Evolutionary conservation across 2,329 filamentous ascomycete species (phyloP).

Genomic region (Microdochium trichocladiopsis): DNA sequence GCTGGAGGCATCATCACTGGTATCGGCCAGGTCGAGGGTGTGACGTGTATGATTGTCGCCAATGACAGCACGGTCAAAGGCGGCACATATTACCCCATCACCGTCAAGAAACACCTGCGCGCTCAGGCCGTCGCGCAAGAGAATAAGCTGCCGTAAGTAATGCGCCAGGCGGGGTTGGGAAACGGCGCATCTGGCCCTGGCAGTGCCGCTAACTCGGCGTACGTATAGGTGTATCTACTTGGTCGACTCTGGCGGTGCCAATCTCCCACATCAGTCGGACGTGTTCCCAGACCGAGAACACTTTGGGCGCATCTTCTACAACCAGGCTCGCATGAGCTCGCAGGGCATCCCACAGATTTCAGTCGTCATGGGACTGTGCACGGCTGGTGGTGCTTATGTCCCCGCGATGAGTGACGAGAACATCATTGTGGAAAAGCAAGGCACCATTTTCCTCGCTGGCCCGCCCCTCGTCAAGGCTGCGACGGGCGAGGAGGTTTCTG

Average conservation of each 20-base stretch:
- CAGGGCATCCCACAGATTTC: slow-evolving; percentile 86
- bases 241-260: slow-evolving; percentile 91
- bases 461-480: slow-evolving; percentile 93
- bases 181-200: too few relatives aligned
- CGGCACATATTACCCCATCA: slow-evolving; percentile 94
- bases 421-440: slow-evolving; percentile 92
- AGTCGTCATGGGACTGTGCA: slow-evolving; percentile 96
- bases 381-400: slow-evolving; percentile 90
- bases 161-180: neutral
- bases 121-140: slow-evolving; percentile 88
- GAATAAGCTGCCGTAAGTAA: slow-evolving; percentile 62
- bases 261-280: slow-evolving; percentile 89
- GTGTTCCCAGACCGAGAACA: slow-evolving; percentile 94
- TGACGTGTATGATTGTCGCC: slow-evolving; percentile 86
- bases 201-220: neutral
- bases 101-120: slow-evolving; percentile 92
- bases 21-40: slow-evolving; percentile 82
- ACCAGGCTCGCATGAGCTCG: slow-evolving; percentile 89
- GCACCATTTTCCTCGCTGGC: slow-evolving; percentile 95
- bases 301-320: slow-evolving; percentile 97
- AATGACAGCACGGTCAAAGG: slow-evolving; percentile 98
- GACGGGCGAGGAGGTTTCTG: slow-evolving; percentile 84
- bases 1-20: slow-evolving; percentile 90
- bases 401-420: slow-evolving; percentile 96
- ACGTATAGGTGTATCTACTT: slow-evolving; percentile 73